phyloP scores from a whole-genome alignment of 305 asterid genomes.

The Ilex paraguariensis region DNA sequence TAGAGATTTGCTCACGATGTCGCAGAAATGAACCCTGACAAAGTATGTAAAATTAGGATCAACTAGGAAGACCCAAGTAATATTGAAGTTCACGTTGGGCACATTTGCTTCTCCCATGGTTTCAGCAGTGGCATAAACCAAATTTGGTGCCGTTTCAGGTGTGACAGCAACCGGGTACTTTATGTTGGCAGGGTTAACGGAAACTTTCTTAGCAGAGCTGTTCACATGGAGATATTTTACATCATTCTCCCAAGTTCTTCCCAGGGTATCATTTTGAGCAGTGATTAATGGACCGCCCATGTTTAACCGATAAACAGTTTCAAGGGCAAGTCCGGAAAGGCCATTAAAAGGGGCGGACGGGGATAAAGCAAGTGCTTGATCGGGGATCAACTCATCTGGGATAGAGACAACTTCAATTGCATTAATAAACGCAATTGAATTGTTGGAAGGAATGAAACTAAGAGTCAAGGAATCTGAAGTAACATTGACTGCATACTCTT shows the following conservation, averaged over 20 bases:
- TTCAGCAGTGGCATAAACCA: constrained; percentile 90
- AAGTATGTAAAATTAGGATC: constrained; percentile 77
- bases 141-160: constrained; percentile 83
- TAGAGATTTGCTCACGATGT: constrained; percentile 77
- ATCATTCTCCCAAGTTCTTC: constrained; percentile 96
- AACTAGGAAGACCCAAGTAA: constrained; percentile 89
- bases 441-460: constrained; percentile 68
- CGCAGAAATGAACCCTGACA: constrained; percentile 85
- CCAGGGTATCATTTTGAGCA: constrained; percentile 84
- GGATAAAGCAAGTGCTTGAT: constrained; percentile 46
- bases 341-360: constrained; percentile 54
- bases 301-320: constrained; percentile 82
- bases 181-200: constrained; percentile 56
- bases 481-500: constrained; percentile 78
- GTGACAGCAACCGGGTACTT: constrained; percentile 41
- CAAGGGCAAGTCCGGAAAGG: constrained; percentile 60
- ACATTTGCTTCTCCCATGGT: constrained; percentile 91
- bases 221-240: constrained; percentile 80
- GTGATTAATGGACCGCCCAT: constrained; percentile 96
- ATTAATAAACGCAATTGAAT: constrained; percentile 79
- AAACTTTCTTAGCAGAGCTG: constrained; percentile 69
- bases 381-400: constrained; percentile 71
- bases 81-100: constrained; percentile 70
- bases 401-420: constrained; percentile 89
- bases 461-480: constrained; percentile 56